Evolutionary conservation across 345 rosid genomes (phyloP).

Genomic region (Trapa incisa): DNA sequence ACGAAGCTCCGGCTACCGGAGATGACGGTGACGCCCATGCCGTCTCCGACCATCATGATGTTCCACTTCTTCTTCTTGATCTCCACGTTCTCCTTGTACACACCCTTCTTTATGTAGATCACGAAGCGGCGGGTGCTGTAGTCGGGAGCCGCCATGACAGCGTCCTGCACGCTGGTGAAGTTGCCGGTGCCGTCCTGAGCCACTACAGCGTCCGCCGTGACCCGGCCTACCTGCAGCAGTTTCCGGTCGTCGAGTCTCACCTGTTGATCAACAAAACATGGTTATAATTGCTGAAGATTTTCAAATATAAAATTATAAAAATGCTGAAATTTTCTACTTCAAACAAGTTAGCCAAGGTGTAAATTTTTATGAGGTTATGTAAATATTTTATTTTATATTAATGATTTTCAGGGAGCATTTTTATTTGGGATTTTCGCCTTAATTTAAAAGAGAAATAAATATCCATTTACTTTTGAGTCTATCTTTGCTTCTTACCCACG

Average conservation of each 20-base stretch:
- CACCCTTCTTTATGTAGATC: conserved; percentile 51
- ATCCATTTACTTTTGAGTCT: no score
- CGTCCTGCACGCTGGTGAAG: conserved; percentile 44
- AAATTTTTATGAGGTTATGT: no score
- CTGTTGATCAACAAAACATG: neutral
- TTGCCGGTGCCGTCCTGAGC: conserved; percentile 74
- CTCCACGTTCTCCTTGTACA: conserved; percentile 63
- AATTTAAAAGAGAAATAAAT: no score
- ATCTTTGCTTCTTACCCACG: conserved; percentile 39
- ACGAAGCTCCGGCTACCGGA: conserved; percentile 44
- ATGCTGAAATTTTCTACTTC: no score
- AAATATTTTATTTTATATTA: no score
- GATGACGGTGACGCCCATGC: conserved; percentile 49
- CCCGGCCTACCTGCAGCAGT: conserved; percentile 29
- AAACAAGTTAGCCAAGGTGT: no score
- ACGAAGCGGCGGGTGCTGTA: conserved; percentile 33
- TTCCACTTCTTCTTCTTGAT: conserved; percentile 76
- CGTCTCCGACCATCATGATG: conserved; percentile 71
- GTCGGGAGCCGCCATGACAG: conserved; percentile 58
- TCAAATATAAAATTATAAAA: no score
- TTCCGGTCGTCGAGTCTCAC: conserved; percentile 26
- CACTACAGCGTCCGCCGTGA: conserved; percentile 38
- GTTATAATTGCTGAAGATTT: no score
- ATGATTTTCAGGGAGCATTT: no score
- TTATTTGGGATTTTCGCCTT: no score